Conservation (phyloP, 164 flowering plant species). For the Magnolia changhungtana region DNA sequence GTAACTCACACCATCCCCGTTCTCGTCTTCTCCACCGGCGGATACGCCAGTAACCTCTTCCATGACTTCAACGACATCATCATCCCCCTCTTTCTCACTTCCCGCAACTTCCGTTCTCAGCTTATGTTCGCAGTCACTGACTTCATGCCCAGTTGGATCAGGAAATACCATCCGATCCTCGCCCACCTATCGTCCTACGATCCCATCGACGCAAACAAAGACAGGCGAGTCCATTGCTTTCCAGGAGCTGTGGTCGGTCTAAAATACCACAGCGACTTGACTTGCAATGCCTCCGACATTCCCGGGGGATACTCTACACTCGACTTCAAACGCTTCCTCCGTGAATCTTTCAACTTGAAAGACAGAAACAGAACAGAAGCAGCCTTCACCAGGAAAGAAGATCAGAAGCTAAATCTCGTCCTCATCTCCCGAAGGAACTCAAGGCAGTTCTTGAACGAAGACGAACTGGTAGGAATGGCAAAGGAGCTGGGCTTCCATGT, state of each 20-base stretch:
- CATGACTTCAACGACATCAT: slow-evolving; percentile 14
- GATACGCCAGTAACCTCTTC: slow-evolving; percentile 12
- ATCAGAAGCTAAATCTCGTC: slow-evolving; percentile 16
- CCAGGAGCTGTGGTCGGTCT: slow-evolving; percentile 10
- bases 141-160: background rate
- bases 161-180: slow-evolving; percentile 4
- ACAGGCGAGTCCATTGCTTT: slow-evolving; percentile 7
- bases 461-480: slow-evolving; percentile 22
- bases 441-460: slow-evolving; percentile 26
- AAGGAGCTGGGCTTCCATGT: slow-evolving; percentile 25
- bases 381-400: background rate
- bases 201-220: background rate
- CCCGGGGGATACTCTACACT: slow-evolving; percentile 12
- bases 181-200: slow-evolving; percentile 5
- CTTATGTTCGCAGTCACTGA: slow-evolving; percentile 7
- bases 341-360: slow-evolving; percentile 3
- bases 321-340: slow-evolving; percentile 16
- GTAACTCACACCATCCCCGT: slow-evolving; percentile 8
- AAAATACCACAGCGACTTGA: slow-evolving; percentile 2
- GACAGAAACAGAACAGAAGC: background rate
- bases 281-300: background rate
- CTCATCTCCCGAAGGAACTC: slow-evolving; percentile 24
- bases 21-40: slow-evolving; percentile 9
- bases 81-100: slow-evolving; percentile 14
- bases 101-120: slow-evolving; percentile 11